A percentile compares a stretch with the other conserved stretches of the same genome.
These are phyloP conservation scores for Globisporangium acanthophoron DNA, from an alignment of 352 stramenopile genomes.

Conservation along the genomic window DNA sequence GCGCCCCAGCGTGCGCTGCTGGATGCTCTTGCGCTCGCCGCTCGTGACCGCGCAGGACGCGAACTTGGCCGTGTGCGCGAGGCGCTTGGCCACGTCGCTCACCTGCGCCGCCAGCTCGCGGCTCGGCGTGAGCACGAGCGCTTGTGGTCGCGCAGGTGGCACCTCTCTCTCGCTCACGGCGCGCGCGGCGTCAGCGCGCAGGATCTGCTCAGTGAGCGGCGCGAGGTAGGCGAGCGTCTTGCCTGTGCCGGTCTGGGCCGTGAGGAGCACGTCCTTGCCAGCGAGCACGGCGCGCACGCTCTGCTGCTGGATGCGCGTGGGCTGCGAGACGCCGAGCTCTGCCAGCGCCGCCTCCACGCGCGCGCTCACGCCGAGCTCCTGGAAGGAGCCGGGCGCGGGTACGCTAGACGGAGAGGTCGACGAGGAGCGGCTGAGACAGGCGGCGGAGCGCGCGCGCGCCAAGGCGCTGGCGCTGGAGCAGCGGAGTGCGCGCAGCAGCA, in stretches of 20 bases:
- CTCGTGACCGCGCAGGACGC: constrained; percentile 56
- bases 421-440: no score
- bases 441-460: no score
- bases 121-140: constrained; percentile 56
- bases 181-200: constrained; percentile 28
- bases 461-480: no score
- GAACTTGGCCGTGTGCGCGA: constrained; percentile 69
- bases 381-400: constrained; percentile 20
- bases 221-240: constrained; percentile 69
- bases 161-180: constrained; percentile 15
- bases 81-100: constrained; percentile 52
- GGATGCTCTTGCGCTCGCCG: constrained; percentile 63
- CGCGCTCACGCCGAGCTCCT: constrained; percentile 32
- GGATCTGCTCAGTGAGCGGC: constrained; percentile 44
- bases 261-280: constrained; percentile 37
- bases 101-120: constrained; percentile 68
- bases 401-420: no score
- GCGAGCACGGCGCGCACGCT: constrained; percentile 40
- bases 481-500: constrained; percentile 2
- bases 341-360: constrained; percentile 32
- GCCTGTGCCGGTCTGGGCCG: constrained; percentile 58
- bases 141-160: constrained; percentile 33
- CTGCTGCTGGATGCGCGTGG: constrained; percentile 54
- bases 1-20: constrained; percentile 39
- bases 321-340: constrained; percentile 40